phyloP scores from a whole-genome alignment of 2,329 filamentous ascomycete genomes.

The Aspergillus hiratsukae region DNA sequence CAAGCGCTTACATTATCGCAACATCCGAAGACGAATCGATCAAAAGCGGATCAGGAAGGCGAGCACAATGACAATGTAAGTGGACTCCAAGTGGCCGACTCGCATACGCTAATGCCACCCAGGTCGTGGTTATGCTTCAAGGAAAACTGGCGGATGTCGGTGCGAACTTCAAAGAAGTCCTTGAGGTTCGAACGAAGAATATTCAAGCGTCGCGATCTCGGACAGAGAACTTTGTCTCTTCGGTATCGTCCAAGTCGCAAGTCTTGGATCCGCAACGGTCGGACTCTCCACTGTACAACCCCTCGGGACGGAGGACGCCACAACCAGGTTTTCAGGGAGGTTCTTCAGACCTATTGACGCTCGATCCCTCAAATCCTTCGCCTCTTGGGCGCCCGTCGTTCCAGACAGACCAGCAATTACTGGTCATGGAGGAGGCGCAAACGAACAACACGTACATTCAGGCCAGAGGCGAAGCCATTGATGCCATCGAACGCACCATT shows the following conservation, averaged over 20 bases:
- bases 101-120: conserved; percentile 12
- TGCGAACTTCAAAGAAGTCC: conserved; percentile 93
- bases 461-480: conserved; percentile 90
- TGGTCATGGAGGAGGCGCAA: conserved; percentile 91
- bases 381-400: conserved; percentile 45
- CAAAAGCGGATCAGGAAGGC: conserved; percentile 67
- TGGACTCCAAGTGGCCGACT: conserved; percentile 5
- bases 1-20: conserved; percentile 72
- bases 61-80: conserved; percentile 92
- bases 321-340: conserved; percentile 48
- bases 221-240: conserved; percentile 94
- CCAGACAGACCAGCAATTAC: conserved; percentile 77
- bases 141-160: conserved; percentile 89
- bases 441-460: conserved; percentile 85
- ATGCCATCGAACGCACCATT: conserved; percentile 94
- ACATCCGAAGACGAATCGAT: conserved; percentile 56
- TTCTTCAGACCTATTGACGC: conserved; percentile 67
- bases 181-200: conserved; percentile 95
- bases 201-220: conserved; percentile 88
- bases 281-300: conserved; percentile 81
- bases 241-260: conserved; percentile 73
- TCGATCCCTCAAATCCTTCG: conserved; percentile 63
- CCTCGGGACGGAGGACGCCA: conserved; percentile 64
- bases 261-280: conserved; percentile 63
- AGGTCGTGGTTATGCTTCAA: conserved; percentile 79